These are phyloP conservation scores for Leccinum subspadiceum DNA, from an alignment of 1,284 basidiomycete species.

Conservation along the genomic window DNA sequence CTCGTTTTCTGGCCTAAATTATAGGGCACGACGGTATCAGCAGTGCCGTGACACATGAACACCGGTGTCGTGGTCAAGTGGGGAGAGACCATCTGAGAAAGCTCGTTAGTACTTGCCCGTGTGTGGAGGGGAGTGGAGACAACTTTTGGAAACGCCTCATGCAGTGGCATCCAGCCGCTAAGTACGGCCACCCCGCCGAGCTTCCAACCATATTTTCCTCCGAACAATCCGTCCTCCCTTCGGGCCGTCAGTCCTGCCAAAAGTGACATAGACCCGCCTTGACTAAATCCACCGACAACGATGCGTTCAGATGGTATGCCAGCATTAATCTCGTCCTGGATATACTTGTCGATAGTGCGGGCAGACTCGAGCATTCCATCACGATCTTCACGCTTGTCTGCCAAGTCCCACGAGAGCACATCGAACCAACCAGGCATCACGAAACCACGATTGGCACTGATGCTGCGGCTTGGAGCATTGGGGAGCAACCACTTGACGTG, in stretches of 20 bases:
- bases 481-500: conserved; percentile 81
- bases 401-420: conserved; percentile 63
- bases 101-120: conserved; percentile 6
- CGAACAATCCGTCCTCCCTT: conserved; percentile 27
- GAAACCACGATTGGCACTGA: conserved; percentile 64
- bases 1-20: conserved; percentile 48
- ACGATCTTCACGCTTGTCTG: conserved; percentile 57
- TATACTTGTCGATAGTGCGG: conserved; percentile 62
- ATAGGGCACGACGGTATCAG: conserved; percentile 70
- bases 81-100: conserved; percentile 52
- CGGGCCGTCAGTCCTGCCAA: conserved; percentile 68
- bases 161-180: conserved; percentile 76
- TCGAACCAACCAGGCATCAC: conserved; percentile 83
- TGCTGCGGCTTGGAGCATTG: conserved; percentile 41
- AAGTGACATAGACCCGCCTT: conserved; percentile 80
- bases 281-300: conserved; percentile 85
- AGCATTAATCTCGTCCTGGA: conserved; percentile 70
- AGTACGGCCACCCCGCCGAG: conserved; percentile 73
- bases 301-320: conserved; percentile 69
- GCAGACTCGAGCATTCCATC: conserved; percentile 66
- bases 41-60: conserved; percentile 87
- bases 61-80: conserved; percentile 65
- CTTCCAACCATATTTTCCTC: conserved; percentile 41
- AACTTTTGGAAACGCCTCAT: conserved; percentile 31
- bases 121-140: background rate